These are phyloP conservation scores for Amanita muscaria DNA, from an alignment of 768 basidiomycete species.

Conservation along the genomic window DNA sequence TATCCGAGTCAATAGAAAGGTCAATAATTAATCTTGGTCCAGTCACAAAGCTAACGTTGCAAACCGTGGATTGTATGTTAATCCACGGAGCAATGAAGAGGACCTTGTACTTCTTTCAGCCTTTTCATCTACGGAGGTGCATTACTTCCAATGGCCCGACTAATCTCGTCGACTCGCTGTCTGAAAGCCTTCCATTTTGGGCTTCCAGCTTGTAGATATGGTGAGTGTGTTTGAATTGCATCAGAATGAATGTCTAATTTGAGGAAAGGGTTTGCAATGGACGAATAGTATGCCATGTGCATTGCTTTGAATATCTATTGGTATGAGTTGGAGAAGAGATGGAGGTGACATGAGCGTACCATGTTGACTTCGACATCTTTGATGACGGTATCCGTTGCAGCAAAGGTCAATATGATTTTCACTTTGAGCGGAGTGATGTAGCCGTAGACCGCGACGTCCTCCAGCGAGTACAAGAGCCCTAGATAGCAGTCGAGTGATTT, in stretches of 20 bases:
- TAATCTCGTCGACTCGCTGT: slow-evolving; percentile 67
- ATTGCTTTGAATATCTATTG: slow-evolving; percentile 78
- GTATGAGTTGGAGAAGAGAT: background rate
- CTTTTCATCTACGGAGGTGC: background rate
- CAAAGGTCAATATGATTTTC: slow-evolving; percentile 77
- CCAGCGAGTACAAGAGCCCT: slow-evolving; percentile 82
- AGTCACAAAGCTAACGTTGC: slow-evolving; percentile 8
- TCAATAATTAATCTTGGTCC: slow-evolving; percentile 48
- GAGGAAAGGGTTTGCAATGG: slow-evolving; percentile 83
- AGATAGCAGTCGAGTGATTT: slow-evolving; percentile 76
- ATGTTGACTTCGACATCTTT: slow-evolving; percentile 71
- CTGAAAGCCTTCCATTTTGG: slow-evolving; percentile 65
- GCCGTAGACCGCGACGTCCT: slow-evolving; percentile 89
- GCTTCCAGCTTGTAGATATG: slow-evolving; percentile 51
- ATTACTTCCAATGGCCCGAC: slow-evolving; percentile 37
- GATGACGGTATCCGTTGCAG: slow-evolving; percentile 73
- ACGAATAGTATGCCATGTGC: slow-evolving; percentile 79
- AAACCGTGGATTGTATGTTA: slow-evolving; percentile 13
- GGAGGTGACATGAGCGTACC: slow-evolving; percentile 33
- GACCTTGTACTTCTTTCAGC: background rate
- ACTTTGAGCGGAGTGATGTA: slow-evolving; percentile 84
- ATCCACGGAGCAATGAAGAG: slow-evolving; percentile 7
- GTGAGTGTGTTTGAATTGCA: slow-evolving; percentile 38
- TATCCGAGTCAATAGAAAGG: slow-evolving; percentile 83
- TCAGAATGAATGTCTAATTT: slow-evolving; percentile 48